phyloP scores from a whole-genome alignment of 371 early-diverging fungal genomes.

The Mortierella sp. region DNA sequence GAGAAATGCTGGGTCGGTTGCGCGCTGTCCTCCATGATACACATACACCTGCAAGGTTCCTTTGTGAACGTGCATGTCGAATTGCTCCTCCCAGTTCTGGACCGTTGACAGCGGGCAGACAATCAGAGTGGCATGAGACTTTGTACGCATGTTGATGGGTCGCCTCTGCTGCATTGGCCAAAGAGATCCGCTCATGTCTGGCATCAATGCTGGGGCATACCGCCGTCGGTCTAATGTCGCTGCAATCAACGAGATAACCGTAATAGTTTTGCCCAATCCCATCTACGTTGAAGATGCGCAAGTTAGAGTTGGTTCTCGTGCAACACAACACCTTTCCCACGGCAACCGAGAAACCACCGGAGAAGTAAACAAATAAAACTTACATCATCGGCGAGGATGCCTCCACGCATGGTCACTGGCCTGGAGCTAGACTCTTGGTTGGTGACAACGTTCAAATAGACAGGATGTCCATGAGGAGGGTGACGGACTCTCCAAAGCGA shows the following conservation, averaged over 20 bases:
- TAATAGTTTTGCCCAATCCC: slow-evolving; percentile 76
- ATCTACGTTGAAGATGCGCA: slow-evolving; percentile 38
- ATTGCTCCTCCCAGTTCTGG: slow-evolving; percentile 80
- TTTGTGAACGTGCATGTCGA: slow-evolving; percentile 60
- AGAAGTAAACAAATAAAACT: background rate
- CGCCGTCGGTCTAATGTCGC: slow-evolving; percentile 26
- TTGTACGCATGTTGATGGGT: slow-evolving; percentile 18
- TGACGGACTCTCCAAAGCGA: slow-evolving; percentile 46
- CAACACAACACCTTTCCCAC: background rate
- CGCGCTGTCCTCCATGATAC: slow-evolving; percentile 68
- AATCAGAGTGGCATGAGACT: slow-evolving; percentile 68
- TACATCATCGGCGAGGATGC: slow-evolving; percentile 41
- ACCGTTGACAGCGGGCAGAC: slow-evolving; percentile 75
- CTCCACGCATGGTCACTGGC: slow-evolving; percentile 53
- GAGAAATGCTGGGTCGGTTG: slow-evolving; percentile 40
- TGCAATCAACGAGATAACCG: slow-evolving; percentile 67
- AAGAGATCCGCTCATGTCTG: background rate
- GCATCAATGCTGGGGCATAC: slow-evolving; percentile 11
- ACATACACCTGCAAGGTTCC: slow-evolving; percentile 64
- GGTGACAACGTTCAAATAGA: slow-evolving; percentile 62
- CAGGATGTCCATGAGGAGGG: slow-evolving; percentile 36
- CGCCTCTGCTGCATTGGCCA: background rate
- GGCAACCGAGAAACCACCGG: background rate
- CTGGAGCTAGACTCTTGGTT: slow-evolving; percentile 44
- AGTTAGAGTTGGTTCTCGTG: background rate